Evolutionary conservation across 768 basidiomycete genomes (phyloP), one percentile per base, ranked within the genome.

Genomic region (Mycena floridula): DNA sequence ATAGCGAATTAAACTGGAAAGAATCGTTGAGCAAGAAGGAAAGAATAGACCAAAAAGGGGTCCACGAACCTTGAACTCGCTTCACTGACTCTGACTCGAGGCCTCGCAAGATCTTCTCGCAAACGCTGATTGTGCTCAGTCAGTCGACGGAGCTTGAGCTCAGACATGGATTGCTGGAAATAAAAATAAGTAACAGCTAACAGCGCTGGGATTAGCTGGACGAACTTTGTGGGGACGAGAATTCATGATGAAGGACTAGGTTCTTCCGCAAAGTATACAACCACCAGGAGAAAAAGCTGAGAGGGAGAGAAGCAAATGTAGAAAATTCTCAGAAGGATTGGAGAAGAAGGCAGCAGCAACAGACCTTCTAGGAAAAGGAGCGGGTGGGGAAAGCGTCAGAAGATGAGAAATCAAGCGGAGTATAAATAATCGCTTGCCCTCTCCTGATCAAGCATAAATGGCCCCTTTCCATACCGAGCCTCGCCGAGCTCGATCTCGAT

Each of bases 41-140:
- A 21, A 12, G 45, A 23, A 22, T 13, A 21, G 16, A 27, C 11
- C 44, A 25, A 25, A n/a, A 22, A 1, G 39, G 39, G 21, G 3
- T 6, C 30, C 20, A 69, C 82, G 51, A 54, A 91, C 91, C 82
- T 89, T 54, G 85, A 73, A 58, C 83, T 86, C 28, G 94, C 94
- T 66, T 96, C 92, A 59, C 90, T 93, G 50, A 97, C 88, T 53
- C 85, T 72, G 56, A 93, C 81, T 58, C 94, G 74, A n/a, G 91
- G 90, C 53, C 93, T 70, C 36, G 84, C 81, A 49, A 97, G 68
- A 64, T 97, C 94, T 59, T 96, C 94, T 57, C 84, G 73, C 59
- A 96, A 64, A 51, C 94, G 77, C 62, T 89, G 84, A 59, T 95
- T 97, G 69, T 96, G 92, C 68, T 97, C 94, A 41, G 85, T 88